A percentile compares a stretch with the other conserved stretches of the same genome.
These are phyloP conservation scores for Lachnellula willkommii DNA, from an alignment of 2,329 filamentous ascomycete species.

Conservation along the genomic window DNA sequence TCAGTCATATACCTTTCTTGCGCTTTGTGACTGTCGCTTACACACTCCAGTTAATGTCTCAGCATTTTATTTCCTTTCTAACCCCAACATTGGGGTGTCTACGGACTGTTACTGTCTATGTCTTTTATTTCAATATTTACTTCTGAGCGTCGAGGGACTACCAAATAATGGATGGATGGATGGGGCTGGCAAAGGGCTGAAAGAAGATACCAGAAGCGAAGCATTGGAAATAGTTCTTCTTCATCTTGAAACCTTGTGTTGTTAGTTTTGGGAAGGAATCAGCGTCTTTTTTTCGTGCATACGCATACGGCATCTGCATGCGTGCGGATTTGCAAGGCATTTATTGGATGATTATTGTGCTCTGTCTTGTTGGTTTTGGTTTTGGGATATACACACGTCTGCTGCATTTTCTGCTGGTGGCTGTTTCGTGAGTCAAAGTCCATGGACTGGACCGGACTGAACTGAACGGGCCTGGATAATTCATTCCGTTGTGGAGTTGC, in stretches of 20 bases:
- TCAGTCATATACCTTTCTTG: slow-evolving; percentile 2
- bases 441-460: not conserved
- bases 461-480: not conserved
- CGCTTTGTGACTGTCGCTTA: slow-evolving; percentile 10
- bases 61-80: not conserved
- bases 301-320: slow-evolving; percentile 21
- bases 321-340: slow-evolving; percentile 13
- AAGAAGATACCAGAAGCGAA: not conserved
- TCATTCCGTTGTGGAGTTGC: slow-evolving; percentile 3
- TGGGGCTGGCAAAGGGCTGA: not conserved
- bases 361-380: not conserved
- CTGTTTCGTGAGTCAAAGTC: slow-evolving; percentile 6
- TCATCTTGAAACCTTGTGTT: slow-evolving; percentile 9
- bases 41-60: not conserved
- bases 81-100: not conserved
- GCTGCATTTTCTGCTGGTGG: slow-evolving; percentile 22
- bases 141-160: not conserved
- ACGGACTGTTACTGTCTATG: not conserved
- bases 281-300: slow-evolving; percentile 15
- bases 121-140: not conserved
- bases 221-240: not conserved
- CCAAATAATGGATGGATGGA: not conserved
- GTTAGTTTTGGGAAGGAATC: slow-evolving; percentile 1
- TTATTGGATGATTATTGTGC: slow-evolving; percentile 16
- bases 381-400: slow-evolving; percentile 22